Conservation (phyloP, 768 basidiomycete species). For the Mycena indigotica region DNA sequence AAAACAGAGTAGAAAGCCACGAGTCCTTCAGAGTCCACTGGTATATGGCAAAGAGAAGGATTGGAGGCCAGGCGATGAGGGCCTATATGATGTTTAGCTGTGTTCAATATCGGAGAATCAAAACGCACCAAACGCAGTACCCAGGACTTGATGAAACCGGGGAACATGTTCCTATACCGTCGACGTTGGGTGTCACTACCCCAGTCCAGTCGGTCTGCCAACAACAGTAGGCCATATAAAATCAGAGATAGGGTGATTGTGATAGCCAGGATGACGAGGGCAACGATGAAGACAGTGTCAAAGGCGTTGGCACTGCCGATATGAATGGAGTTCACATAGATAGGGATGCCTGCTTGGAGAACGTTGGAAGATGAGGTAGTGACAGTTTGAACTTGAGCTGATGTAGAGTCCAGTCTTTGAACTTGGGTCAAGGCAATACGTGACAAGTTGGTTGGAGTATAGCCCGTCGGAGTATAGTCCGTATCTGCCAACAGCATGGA, state of each 20-base stretch:
- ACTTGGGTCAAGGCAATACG: neutral
- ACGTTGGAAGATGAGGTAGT: constrained; percentile 64
- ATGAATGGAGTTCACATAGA: constrained; percentile 74
- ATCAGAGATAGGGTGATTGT: constrained; percentile 52
- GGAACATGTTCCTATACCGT: constrained; percentile 33
- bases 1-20: constrained; percentile 80
- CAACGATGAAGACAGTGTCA: constrained; percentile 81
- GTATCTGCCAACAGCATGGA: constrained; percentile 12
- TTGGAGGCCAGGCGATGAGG: constrained; percentile 66
- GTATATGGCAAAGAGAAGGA: constrained; percentile 78
- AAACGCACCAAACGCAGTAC: constrained; percentile 63
- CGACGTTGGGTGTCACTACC: constrained; percentile 19
- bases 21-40: constrained; percentile 93
- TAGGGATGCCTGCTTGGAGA: constrained; percentile 79
- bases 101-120: neutral
- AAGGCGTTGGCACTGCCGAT: constrained; percentile 88
- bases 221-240: constrained; percentile 47
- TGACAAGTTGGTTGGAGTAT: neutral
- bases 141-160: constrained; percentile 59
- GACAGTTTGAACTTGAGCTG: constrained; percentile 62
- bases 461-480: constrained; percentile 7
- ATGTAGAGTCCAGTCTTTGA: constrained; percentile 20
- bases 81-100: constrained; percentile 40
- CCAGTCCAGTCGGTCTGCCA: constrained; percentile 31
- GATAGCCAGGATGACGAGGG: constrained; percentile 69